Percentiles rank a stretch among this genome's conserved stretches.
Evolutionary conservation across 176 grass and related monocot genomes (phyloP).

Genomic region (Metroxylon sagu): DNA sequence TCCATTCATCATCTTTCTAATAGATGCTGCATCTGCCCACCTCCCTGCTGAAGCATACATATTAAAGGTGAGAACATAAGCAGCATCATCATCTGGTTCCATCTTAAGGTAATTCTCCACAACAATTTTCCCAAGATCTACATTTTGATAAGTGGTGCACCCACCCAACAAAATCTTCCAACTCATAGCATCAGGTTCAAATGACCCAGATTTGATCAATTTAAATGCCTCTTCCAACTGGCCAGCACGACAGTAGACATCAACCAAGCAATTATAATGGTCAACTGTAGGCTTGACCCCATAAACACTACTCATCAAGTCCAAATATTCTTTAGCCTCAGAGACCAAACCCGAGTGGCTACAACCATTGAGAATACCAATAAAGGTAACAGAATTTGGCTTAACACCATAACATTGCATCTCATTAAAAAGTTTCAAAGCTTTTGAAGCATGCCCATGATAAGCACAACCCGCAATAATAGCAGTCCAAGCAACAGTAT

Average conservation of each 20-base stretch:
- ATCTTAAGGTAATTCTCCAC: conserved; percentile 10
- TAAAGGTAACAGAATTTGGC: conserved; percentile 16
- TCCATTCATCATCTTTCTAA: conserved; percentile 23
- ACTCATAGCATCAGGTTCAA: conserved; percentile 14
- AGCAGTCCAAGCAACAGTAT: conserved; percentile 24
- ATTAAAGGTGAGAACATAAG: conserved; percentile 19
- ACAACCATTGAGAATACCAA: conserved; percentile 20
- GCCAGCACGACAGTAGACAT: conserved; percentile 24
- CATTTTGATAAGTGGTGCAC: conserved; percentile 13
- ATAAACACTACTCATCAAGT: conserved; percentile 8
- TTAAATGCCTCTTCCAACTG: conserved; percentile 9
- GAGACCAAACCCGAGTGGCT: conserved; percentile 14
- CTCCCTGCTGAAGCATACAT: conserved; percentile 6
- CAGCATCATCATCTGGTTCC: conserved; percentile 5
- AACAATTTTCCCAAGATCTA: conserved; percentile 9
- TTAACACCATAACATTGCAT: conserved; percentile 5
- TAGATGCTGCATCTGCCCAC: conserved; percentile 13
- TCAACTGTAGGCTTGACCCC: conserved; percentile 5
- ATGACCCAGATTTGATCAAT: conserved; percentile 17
- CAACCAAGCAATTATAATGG: conserved; percentile 18
- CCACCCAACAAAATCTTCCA: conserved; percentile 24
- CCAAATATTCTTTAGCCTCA: conserved; percentile 14
- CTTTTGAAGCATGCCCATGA: conserved; percentile 11
- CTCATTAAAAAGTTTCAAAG: conserved; percentile 12
- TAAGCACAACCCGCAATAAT: conserved; percentile 13